Evolutionary conservation across 2,329 filamentous ascomycete genomes (phyloP).

Genomic region (Beauveria asiatica): DNA sequence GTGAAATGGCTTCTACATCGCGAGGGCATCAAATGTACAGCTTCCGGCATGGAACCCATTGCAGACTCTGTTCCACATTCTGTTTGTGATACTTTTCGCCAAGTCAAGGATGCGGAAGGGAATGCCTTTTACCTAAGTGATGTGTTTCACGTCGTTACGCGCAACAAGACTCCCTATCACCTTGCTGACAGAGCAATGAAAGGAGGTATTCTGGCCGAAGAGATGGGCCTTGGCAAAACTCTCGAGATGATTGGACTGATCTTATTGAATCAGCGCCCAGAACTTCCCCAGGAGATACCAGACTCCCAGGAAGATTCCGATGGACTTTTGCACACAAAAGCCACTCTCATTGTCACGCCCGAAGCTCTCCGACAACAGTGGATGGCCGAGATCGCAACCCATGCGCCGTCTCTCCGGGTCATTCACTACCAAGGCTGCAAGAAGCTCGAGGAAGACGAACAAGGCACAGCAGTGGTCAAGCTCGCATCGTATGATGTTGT

Average conservation of each 20-base stretch:
- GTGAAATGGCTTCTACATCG: slow-evolving; percentile 61
- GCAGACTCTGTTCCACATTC: slow-evolving; percentile 11
- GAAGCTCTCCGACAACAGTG: slow-evolving; percentile 51
- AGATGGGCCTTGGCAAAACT: slow-evolving; percentile 80
- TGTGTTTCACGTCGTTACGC: slow-evolving; percentile 51
- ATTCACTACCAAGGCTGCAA: slow-evolving; percentile 48
- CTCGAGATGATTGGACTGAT: slow-evolving; percentile 66
- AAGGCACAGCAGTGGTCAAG: slow-evolving; percentile 32
- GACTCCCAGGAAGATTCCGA: background rate
- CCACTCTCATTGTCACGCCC: slow-evolving; percentile 55
- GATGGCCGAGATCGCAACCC: slow-evolving; percentile 49
- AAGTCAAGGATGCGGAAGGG: slow-evolving; percentile 25
- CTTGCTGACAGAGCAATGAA: slow-evolving; percentile 32
- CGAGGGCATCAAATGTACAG: slow-evolving; percentile 50
- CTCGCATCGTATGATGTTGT: slow-evolving; percentile 49
- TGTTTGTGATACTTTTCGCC: slow-evolving; percentile 23
- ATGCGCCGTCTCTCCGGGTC: slow-evolving; percentile 49
- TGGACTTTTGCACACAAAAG: slow-evolving; percentile 37
- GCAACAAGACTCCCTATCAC: slow-evolving; percentile 37
- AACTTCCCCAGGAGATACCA: background rate
- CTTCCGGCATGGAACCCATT: background rate
- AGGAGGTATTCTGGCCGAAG: slow-evolving; percentile 65
- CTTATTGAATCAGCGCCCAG: slow-evolving; percentile 46
- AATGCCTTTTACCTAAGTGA: slow-evolving; percentile 48
- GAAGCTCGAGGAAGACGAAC: slow-evolving; percentile 25